Evolutionary conservation across 2,329 filamentous ascomycete genomes (phyloP), one percentile per base, ranked within the genome.

Genomic region (Fusarium ramigenum): DNA sequence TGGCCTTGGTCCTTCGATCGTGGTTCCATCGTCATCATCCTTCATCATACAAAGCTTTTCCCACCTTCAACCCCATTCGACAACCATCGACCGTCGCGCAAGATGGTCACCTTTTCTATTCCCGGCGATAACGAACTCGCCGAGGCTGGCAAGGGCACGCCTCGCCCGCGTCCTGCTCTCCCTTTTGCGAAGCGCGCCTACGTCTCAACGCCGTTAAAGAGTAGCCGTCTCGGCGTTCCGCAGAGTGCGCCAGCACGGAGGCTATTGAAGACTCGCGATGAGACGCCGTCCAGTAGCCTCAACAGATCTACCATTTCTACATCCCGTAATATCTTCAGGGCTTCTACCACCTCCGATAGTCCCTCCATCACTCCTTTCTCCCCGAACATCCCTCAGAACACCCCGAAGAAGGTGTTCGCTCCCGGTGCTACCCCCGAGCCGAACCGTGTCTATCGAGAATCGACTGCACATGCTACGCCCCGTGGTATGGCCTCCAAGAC

Each of bases 401-500:
- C 85, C 6, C 78, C 83, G 75, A 87, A 84, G 68, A 86, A 85
- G 78, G 83, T 84, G 52, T 88, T 88, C 72, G 83, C 85, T 71
- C 77, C 84, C 58, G 78, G 82, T 57, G 80, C 80, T 43, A 87
- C 86, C 5, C 85, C 86, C 25, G 85, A 83, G 60, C 80, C 83
- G 46, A 82, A 80, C 77, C 77, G 84, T 75, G 70, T 84, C 70
- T 83, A 83, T 56, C 84, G 86, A 50, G 84, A 84, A 63, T 83
- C 83, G 3, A 85, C 83, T 5, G 83, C 84, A 36, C 85, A 88
- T 76, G 83, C 83, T 57, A 85, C 83, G 9, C 83, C 85, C 28
- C 85, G 85, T 42, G 87, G 86, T 63, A 83, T 90, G 83, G 83
- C 85, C 72, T 82, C 85, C 32, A 86, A 85, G 77, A 83, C 85